Evolutionary conservation across 2,329 filamentous ascomycete species (phyloP), one percentile per base, ranked within the genome.

Genomic region (Aquanectria penicillioides): DNA sequence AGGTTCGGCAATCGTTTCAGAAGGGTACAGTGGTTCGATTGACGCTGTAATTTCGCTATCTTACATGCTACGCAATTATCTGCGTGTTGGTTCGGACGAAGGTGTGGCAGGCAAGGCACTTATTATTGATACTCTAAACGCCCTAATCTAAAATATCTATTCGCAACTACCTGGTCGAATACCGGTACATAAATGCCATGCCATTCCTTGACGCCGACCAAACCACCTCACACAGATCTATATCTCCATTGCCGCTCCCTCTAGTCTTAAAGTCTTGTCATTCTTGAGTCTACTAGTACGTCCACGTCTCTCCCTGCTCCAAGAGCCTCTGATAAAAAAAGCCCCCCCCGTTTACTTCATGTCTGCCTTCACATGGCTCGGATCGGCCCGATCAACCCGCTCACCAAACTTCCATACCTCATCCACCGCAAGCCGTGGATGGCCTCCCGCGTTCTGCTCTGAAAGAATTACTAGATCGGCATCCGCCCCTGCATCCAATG

Each of bases 401-500:
- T 76, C 76, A 6, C 91, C 90, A 78, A 92, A 92, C 76, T 93
- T 93, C 90, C 90, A 93, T 17, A 93, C 90, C 75, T 92, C 85
- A 59, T 92, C 88, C n/a, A 93, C 80, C 10, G 83, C 78, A 34
- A 94, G 76, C 57, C 80, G 82, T 61, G 75, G 80, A 33, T 67
- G 71, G 10, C 81, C 82, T 36, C 76, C 75, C 8, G 64, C 75
- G 41, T 77, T 73, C 12, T 80, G 77, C 56, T 90, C 83, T 5
- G 85, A 86, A 29, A 94, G 75, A 15, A 94, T 83, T 29, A 93
- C 84, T 44, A 94, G 72, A 73, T 90, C 88, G 6, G 87, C 88
- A 73, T 91, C 88, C 15, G 86, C 86, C 5, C 85, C 87, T n/a
- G 82, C 77, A 4, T 83, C 80, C 50, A 91, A 75, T 12, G 79